Evolutionary conservation across 192 early-diverging fungal species (phyloP), one percentile per base, ranked within the genome.

Genomic region (Linderina pennispora): DNA sequence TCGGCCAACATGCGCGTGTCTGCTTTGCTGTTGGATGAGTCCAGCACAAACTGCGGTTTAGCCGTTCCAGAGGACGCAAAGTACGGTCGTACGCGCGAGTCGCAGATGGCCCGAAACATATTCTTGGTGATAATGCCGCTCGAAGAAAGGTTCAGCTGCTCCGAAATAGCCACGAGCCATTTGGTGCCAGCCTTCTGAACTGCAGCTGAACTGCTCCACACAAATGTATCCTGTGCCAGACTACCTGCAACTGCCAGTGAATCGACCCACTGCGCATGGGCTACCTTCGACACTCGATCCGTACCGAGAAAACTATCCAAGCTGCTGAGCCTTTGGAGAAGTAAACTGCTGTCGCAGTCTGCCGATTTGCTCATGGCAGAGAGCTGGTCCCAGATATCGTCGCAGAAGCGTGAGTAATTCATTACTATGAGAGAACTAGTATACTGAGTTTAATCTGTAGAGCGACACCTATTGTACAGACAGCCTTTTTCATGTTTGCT

Each of bases 231-330:
- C 0, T 23, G 47, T 8, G 55, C 40, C 4, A 55, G 52, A 19
- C 55, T 58, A 3, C 39, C 39, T 13, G 60, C 56, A 5, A 63
- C 67, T 5, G 55, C 60, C 15, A 71, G 26, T 6, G 52, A 58
- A 3, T 28, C 51, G 7, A 41, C 2, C 50, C 45, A 43, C 22
- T 48, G 50, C 25, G 6, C 20, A 48, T 36, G 21, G 19, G 24
- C 8, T 23, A 17, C 26, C 40, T 2, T 22, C 31, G 14, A 61
- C 43, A 6, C 17, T 45, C 1, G 45, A 8, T 21, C 28, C 25
- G 22, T 37, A 43, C 13, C 25, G 26, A 4, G 35, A 23, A 3
- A 61, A 14, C 23, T 41, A 25, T 6, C 21, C 24, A 21, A 21
- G 3, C n/a, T 51, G 26, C 21, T 25, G 31, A 17, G 3, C 20